phyloP scores from a whole-genome alignment of 495 filamentous ascomycete species.

The Neurospora tetrasperma region DNA sequence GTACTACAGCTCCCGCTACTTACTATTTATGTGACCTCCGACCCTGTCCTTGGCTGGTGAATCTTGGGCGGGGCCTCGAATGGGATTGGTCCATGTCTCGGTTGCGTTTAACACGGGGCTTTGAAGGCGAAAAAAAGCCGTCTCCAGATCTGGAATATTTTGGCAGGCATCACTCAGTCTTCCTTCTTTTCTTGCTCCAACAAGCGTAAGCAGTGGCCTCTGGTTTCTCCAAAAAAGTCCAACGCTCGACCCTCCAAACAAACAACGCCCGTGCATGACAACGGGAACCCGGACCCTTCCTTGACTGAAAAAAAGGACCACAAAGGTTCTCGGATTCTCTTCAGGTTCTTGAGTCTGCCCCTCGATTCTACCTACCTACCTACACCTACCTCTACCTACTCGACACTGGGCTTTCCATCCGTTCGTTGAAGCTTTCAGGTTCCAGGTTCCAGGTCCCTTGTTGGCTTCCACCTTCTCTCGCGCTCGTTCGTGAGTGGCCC shows the following conservation, averaged over 20 bases:
- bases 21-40: neutral
- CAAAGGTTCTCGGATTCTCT: neutral
- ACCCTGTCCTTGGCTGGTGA: neutral
- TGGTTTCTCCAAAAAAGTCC: neutral
- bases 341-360: neutral
- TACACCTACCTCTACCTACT: no score
- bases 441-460: neutral
- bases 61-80: neutral
- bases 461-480: neutral
- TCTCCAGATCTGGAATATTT: neutral
- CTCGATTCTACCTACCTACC: neutral
- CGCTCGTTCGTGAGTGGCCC: neutral
- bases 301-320: neutral
- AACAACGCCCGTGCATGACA: neutral
- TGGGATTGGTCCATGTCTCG: conserved; percentile 1
- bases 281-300: neutral
- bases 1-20: neutral
- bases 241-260: neutral
- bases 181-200: neutral
- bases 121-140: neutral
- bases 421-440: neutral
- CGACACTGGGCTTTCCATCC: neutral
- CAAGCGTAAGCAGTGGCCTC: neutral
- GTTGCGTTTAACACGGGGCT: neutral
- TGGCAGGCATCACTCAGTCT: neutral